Evolutionary conservation across 345 rosid species (phyloP).

Genomic region (Orychophragmus violaceus): DNA sequence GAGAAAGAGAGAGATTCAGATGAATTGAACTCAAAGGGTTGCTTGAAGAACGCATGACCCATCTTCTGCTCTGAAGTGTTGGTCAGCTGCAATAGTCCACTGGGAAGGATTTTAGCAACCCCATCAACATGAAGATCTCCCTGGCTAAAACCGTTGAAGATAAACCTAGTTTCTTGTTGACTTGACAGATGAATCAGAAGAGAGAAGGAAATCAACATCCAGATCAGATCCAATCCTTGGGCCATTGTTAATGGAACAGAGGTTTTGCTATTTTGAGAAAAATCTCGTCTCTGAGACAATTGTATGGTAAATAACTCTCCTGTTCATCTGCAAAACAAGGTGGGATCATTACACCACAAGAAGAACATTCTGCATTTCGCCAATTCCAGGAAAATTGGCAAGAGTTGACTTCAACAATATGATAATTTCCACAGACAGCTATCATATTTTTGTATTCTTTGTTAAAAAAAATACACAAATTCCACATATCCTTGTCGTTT

Average conservation of each 20-base stretch:
- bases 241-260: conserved; percentile 14
- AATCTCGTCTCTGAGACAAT: neutral
- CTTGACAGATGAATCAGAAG: conserved; percentile 25
- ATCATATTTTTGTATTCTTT: conserved; percentile 1
- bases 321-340: conserved; percentile 12
- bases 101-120: conserved; percentile 35
- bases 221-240: conserved; percentile 20
- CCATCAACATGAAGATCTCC: conserved; percentile 36
- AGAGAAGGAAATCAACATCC: conserved; percentile 9
- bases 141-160: conserved; percentile 42
- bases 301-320: neutral
- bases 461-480: neutral
- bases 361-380: conserved; percentile 14
- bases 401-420: conserved; percentile 24
- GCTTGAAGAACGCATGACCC: conserved; percentile 46
- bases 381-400: conserved; percentile 1
- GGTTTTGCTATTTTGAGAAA: neutral
- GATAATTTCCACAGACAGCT: conserved; percentile 4
- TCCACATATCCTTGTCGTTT: conserved; percentile 21
- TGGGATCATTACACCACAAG: neutral
- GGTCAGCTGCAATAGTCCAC: conserved; percentile 53
- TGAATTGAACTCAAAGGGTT: conserved; percentile 36
- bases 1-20: conserved; percentile 37
- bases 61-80: conserved; percentile 31
- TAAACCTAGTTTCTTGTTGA: conserved; percentile 31